Evolutionary conservation across 2,329 filamentous ascomycete genomes (phyloP).

Genomic region (Zasmidium angulare): DNA sequence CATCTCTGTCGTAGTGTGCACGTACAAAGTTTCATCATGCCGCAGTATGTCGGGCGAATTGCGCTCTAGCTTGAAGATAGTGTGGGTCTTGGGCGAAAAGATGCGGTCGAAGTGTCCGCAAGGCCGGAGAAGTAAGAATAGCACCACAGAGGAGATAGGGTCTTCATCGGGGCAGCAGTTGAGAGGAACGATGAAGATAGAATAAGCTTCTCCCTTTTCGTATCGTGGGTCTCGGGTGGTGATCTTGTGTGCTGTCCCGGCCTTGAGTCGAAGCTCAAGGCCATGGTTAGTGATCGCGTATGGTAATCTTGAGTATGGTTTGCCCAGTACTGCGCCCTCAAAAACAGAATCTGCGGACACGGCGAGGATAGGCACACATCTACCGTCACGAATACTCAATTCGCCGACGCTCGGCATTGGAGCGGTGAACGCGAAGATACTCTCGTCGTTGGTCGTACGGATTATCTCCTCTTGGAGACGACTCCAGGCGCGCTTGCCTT

Average conservation of each 20-base stretch:
- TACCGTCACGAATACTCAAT: too few relatives aligned
- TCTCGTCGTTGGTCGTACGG: conserved; percentile 4
- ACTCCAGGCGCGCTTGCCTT: conserved; percentile 32
- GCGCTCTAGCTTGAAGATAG: neutral
- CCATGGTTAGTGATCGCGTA: conserved; percentile 5
- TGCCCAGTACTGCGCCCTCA: too few relatives aligned
- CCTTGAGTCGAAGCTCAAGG: neutral
- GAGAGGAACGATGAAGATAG: neutral
- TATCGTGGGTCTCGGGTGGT: too few relatives aligned
- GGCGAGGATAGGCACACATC: too few relatives aligned
- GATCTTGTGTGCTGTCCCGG: neutral
- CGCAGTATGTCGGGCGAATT: neutral
- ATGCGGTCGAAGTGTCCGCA: neutral
- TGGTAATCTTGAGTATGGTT: neutral
- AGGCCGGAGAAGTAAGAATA: neutral
- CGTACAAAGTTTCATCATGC: conserved; percentile 1
- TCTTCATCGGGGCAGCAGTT: neutral
- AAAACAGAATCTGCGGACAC: too few relatives aligned
- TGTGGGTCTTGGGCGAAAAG: neutral
- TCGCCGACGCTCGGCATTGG: too few relatives aligned
- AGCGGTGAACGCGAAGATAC: conserved; percentile 12
- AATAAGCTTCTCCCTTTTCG: too few relatives aligned
- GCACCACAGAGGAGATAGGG: too few relatives aligned
- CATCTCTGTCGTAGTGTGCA: neutral
- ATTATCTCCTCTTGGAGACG: conserved; percentile 34